phyloP scores from a whole-genome alignment of 768 basidiomycete species.

The Mrakia gelida region DNA sequence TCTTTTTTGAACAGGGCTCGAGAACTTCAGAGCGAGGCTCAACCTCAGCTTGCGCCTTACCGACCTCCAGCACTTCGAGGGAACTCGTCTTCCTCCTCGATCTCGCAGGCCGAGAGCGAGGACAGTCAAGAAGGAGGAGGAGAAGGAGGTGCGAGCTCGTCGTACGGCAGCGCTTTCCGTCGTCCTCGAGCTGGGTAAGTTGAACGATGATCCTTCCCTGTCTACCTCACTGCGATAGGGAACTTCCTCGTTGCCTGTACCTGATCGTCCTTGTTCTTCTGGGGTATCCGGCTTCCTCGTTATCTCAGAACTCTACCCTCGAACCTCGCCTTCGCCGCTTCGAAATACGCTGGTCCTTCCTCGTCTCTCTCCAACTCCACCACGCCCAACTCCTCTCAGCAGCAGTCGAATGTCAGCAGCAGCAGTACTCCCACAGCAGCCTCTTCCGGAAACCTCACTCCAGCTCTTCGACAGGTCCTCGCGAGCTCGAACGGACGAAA shows the following conservation, averaged over 20 bases:
- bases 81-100: constrained; percentile 52
- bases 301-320: constrained; percentile 72
- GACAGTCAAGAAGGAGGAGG: constrained; percentile 57
- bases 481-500: constrained; percentile 58
- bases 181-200: constrained; percentile 82
- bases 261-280: neutral
- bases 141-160: constrained; percentile 62
- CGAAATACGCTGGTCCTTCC: constrained; percentile 68
- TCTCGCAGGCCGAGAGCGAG: constrained; percentile 49
- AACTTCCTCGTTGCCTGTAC: neutral
- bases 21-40: constrained; percentile 75
- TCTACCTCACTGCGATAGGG: neutral
- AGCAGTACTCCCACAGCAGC: constrained; percentile 41
- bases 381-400: constrained; percentile 40
- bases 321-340: constrained; percentile 81
- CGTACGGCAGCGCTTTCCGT: constrained; percentile 59
- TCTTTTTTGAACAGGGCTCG: constrained; percentile 62
- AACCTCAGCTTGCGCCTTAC: constrained; percentile 63
- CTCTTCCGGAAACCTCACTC: constrained; percentile 39
- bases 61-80: constrained; percentile 73
- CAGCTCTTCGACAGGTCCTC: constrained; percentile 30
- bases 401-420: constrained; percentile 23
- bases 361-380: constrained; percentile 49
- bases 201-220: neutral
- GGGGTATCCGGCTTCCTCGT: neutral